Percentiles rank a stretch among this genome's conserved stretches.
These are phyloP conservation scores for Aspergillus cristatus DNA, from an alignment of 495 filamentous ascomycete species.

Conservation along the genomic window DNA sequence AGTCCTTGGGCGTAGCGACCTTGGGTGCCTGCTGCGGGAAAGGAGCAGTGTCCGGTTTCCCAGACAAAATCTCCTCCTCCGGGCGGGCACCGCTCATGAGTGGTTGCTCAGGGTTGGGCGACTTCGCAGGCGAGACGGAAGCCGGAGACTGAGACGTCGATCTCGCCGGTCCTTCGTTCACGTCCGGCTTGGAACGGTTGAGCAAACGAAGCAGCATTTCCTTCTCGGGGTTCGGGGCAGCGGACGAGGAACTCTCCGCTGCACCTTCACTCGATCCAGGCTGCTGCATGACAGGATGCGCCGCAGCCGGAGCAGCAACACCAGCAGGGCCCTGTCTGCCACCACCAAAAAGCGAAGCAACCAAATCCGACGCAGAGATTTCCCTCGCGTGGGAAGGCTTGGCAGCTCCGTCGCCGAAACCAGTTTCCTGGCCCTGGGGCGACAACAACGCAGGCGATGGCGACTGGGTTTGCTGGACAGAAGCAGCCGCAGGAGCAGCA, in stretches of 20 bases:
- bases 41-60: slow-evolving; percentile 19
- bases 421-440: slow-evolving; percentile 26
- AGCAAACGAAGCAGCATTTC: slow-evolving; percentile 58
- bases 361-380: slow-evolving; percentile 54
- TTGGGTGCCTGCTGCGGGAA: slow-evolving; percentile 14
- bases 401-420: slow-evolving; percentile 20
- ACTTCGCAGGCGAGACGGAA: slow-evolving; percentile 12
- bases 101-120: slow-evolving; percentile 4
- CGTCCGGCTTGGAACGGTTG: slow-evolving; percentile 43
- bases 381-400: slow-evolving; percentile 38
- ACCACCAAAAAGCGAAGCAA: slow-evolving; percentile 48
- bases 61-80: slow-evolving; percentile 20
- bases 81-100: slow-evolving; percentile 2
- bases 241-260: slow-evolving; percentile 10
- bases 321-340: slow-evolving; percentile 24
- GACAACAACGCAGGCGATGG: slow-evolving; percentile 18
- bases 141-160: slow-evolving; percentile 7
- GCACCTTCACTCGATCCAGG: slow-evolving; percentile 5
- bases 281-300: slow-evolving; percentile 2
- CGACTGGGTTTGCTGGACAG: slow-evolving; percentile 17
- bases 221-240: slow-evolving; percentile 33
- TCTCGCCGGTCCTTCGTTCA: slow-evolving; percentile 4
- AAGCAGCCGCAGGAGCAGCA: slow-evolving; percentile 13
- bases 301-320: slow-evolving; percentile 9
- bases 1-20: slow-evolving; percentile 25